These are phyloP conservation scores for Metarhizium album DNA, from an alignment of 2,329 filamentous ascomycete species.

Conservation along the genomic window DNA sequence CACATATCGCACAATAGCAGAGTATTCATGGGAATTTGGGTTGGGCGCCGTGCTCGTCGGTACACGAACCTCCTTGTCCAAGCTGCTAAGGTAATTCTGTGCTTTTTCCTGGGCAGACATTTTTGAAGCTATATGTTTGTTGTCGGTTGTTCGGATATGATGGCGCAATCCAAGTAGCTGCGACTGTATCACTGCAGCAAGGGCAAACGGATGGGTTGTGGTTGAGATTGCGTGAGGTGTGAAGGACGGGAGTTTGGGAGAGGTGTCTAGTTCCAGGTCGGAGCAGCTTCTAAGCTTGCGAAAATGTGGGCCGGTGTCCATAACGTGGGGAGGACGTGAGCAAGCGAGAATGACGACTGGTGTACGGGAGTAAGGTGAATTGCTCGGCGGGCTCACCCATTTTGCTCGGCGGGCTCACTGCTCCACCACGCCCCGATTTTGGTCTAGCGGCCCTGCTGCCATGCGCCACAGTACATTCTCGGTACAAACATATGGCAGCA, in stretches of 20 bases:
- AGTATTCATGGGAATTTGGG: not conserved
- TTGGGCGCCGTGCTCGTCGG: not conserved
- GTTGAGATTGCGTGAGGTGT: not conserved
- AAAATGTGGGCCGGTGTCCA: constrained; percentile 8
- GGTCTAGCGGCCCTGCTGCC: too few species aligned
- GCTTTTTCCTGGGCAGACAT: constrained; percentile 69
- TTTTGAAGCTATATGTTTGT: constrained; percentile 20
- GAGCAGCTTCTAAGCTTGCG: constrained; percentile 5
- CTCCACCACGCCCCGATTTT: too few species aligned
- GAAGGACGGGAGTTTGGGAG: not conserved
- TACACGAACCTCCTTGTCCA: constrained; percentile 70
- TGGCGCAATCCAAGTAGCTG: constrained; percentile 1
- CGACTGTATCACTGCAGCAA: not conserved
- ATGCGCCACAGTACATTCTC: too few species aligned
- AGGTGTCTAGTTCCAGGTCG: constrained; percentile 8
- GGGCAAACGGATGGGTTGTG: not conserved
- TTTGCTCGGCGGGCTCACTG: too few species aligned
- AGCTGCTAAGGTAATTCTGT: constrained; percentile 64
- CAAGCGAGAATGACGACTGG: constrained; percentile 13
- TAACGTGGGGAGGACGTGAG: constrained; percentile 10
- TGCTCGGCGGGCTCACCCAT: too few species aligned
- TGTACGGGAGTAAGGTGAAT: too few species aligned
- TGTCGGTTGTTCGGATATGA: constrained; percentile 8
- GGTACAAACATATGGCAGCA: too few species aligned
- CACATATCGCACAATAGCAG: constrained; percentile 11